Evolutionary conservation across 1,139 yeast genomes (phyloP), one percentile per base, ranked within the genome.

Genomic region (Hemisphaericaspora xylanilytica): DNA sequence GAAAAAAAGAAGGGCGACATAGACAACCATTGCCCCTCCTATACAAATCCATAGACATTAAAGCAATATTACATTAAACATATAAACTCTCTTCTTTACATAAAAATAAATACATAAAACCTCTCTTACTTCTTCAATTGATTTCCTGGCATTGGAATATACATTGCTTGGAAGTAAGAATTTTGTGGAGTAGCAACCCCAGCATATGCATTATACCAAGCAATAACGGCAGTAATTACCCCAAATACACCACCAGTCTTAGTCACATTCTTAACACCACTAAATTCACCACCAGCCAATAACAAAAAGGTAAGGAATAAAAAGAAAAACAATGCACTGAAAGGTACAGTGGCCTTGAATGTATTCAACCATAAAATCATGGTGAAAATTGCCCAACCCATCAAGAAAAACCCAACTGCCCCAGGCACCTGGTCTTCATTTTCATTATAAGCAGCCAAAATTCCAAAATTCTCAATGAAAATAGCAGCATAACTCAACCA

Each of bases 361-460:
- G 75, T 70, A 30, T 63, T 56, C 33, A 65, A 51, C 44, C 66
- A 55, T 37, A 70, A 49, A 52, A 70, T 49, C 45, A 68, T 62
- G 10, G 75, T 63, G 46, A 72, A 71, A 7, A 72, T 55, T 3
- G 64, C 63, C 78, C 77, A 72, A 1, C 70, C 70, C 17, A 70
- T 37, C 28, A 70, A 56, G 54, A 57, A 70, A 37, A 71, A 56
- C 3, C 73, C 75, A 26, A 67, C 43, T 7, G 76, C 77, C 48
- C 59, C 56, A 9, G 31, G 45, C 7, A 61, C 43, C 46, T 55
- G 57, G 8, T 45, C 53, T 5, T 50, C 59, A 39, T 69, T 65
- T 5, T 59, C 67, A 24, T 74, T 81, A 50, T 75, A 80, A 2
- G 89, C 81, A 1, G 67, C 65, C 16, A 61, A 66, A 41, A 88